phyloP scores from a whole-genome alignment of 129 eudicot species.

The Flaveria ramosissima region DNA sequence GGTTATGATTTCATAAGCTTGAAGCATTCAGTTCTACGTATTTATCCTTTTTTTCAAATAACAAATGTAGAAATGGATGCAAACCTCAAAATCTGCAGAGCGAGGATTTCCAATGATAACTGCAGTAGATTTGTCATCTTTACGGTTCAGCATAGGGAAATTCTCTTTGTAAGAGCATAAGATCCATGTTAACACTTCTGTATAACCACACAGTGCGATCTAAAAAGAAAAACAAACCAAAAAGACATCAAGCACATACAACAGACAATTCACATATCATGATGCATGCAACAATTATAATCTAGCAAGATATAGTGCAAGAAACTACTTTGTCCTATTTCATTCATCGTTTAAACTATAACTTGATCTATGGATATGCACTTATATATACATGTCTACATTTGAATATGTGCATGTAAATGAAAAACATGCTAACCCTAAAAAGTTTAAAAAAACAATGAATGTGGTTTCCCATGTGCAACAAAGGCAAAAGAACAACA shows the following conservation, averaged over 20 bases:
- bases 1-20: too few species aligned
- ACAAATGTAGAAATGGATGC: not conserved
- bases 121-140: conserved; percentile 74
- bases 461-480: not conserved
- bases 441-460: not conserved
- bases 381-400: not conserved
- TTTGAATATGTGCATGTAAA: not conserved
- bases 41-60: not conserved
- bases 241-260: conserved; percentile 15
- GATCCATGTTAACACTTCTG: conserved; percentile 85
- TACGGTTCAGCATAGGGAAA: conserved; percentile 79
- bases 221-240: conserved; percentile 31
- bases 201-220: conserved; percentile 85
- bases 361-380: not conserved
- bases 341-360: not conserved
- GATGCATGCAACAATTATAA: conserved; percentile 1
- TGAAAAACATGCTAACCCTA: not conserved
- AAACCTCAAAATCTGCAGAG: conserved; percentile 91
- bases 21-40: too few species aligned
- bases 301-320: conserved; percentile 9
- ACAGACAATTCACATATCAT: not conserved
- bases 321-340: not conserved
- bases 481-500: not conserved
- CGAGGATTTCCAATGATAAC: conserved; percentile 90
- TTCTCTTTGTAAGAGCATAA: conserved; percentile 84